Evolutionary conservation across 495 filamentous ascomycete genomes (phyloP).

Genomic region (Delitschia confertaspora): DNA sequence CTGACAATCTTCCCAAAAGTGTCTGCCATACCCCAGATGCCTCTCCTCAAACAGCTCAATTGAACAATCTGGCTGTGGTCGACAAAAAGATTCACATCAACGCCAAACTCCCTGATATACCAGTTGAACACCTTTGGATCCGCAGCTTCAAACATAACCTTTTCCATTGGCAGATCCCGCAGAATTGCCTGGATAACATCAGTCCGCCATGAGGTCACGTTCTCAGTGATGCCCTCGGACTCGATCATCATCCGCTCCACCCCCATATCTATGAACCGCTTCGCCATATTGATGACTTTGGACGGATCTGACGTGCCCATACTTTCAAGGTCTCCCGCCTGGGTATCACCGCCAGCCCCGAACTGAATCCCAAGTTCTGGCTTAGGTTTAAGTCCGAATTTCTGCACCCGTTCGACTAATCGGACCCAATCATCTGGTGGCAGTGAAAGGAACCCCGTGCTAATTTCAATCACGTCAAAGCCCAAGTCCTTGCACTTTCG

Average conservation of each 20-base stretch:
- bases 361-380: conserved; percentile 55
- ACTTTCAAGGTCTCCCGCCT: conserved; percentile 40
- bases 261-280: conserved; percentile 45
- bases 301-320: conserved; percentile 46
- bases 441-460: conserved; percentile 47
- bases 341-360: conserved; percentile 51
- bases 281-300: conserved; percentile 44
- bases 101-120: conserved; percentile 52
- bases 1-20: conserved; percentile 52
- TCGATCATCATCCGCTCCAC: conserved; percentile 55
- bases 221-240: conserved; percentile 55
- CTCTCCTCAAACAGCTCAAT: conserved; percentile 44
- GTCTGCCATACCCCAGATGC: conserved; percentile 50
- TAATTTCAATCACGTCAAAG: conserved; percentile 50
- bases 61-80: conserved; percentile 56
- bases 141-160: conserved; percentile 56
- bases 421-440: conserved; percentile 51
- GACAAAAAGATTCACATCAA: conserved; percentile 53
- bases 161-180: conserved; percentile 45
- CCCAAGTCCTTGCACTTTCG: too few relatives aligned
- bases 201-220: conserved; percentile 48
- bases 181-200: conserved; percentile 50
- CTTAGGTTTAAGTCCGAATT: conserved; percentile 46
- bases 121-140: conserved; percentile 51
- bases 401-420: conserved; percentile 46